These are phyloP conservation scores for Tagetes patula DNA, from an alignment of 129 eudicot genomes.

Conservation along the genomic window DNA sequence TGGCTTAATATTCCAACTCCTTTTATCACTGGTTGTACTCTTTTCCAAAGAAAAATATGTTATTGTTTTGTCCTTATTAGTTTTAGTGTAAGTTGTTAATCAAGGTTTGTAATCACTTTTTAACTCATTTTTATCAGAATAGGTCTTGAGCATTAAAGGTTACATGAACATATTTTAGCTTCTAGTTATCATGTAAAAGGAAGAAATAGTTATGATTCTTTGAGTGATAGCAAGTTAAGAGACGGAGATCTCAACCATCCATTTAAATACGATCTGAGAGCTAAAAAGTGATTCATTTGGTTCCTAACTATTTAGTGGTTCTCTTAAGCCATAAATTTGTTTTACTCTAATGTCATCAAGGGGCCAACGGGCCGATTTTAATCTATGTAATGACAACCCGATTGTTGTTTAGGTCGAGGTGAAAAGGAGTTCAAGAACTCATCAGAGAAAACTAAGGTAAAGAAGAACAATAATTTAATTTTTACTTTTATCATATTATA, in stretches of 20 bases:
- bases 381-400: neutral
- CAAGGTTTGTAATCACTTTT: neutral
- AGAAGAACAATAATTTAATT: conserved; percentile 15
- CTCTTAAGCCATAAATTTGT: neutral
- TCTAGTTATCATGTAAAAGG: too few species aligned
- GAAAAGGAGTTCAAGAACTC: conserved; percentile 41
- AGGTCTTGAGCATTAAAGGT: neutral
- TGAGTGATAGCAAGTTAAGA: too few species aligned
- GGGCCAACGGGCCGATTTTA: neutral
- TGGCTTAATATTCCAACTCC: conserved; percentile 24
- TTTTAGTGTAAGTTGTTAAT: neutral
- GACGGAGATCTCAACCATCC: too few species aligned
- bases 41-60: neutral
- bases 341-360: neutral
- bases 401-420: conserved; percentile 40
- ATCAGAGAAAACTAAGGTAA: conserved; percentile 38
- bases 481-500: neutral
- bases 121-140: neutral
- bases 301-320: neutral
- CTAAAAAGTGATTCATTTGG: neutral
- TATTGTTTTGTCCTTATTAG: neutral
- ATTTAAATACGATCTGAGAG: neutral
- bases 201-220: too few species aligned
- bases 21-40: neutral
- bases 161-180: neutral